Evolutionary conservation across 1,284 basidiomycete genomes (phyloP), one percentile per base, ranked within the genome.

Genomic region (Irpex sp.): DNA sequence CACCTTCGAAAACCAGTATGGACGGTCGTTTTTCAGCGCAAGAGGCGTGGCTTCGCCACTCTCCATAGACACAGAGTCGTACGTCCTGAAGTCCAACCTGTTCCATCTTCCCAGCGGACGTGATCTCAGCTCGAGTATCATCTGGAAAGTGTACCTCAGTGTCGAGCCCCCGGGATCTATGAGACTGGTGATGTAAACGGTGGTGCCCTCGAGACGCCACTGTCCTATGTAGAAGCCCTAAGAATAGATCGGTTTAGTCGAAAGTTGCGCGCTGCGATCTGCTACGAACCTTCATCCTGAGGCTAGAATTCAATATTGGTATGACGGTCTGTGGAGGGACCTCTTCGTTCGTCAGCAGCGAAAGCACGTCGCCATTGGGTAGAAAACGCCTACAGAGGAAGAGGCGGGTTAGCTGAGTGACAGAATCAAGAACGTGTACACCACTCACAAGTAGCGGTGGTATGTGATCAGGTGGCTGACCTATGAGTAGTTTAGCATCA

Each of bases 1-100:
- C 58, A 93, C 90, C 75, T 92, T 94, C 51, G 93, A 96, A 74
- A 97, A 97, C 86, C 91, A 94, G 73, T 94, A 97, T 23, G 93
- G 86, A 63, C 92, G 82, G 72, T 94, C 91, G 68, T 95, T 87
- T 71, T 90, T 92, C 67, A 96, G 77, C 8, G 84, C 80, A 53
- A 96, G 77, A 18, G 88, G 85, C 19, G 83, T 74, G 12, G 83
- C 78, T 73, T 96, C 93, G 2, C 91, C 93, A 19, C 83, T 91
- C 52, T 82, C 83, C 28, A 90, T 70, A 64, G 91, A 84, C 37
- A 94, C 82, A 0, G 87, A 88, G 62, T 88, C 81, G 72, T 96
- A 96, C 12, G 82, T 80, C 54, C 80, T 69, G 55, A 96, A 82
- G 62, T 93, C 87, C 64, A 97, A 79, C 70, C 86, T 91, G 75